Conservation (phyloP, 306 rosid genomes). For the Biancaea sappan region DNA sequence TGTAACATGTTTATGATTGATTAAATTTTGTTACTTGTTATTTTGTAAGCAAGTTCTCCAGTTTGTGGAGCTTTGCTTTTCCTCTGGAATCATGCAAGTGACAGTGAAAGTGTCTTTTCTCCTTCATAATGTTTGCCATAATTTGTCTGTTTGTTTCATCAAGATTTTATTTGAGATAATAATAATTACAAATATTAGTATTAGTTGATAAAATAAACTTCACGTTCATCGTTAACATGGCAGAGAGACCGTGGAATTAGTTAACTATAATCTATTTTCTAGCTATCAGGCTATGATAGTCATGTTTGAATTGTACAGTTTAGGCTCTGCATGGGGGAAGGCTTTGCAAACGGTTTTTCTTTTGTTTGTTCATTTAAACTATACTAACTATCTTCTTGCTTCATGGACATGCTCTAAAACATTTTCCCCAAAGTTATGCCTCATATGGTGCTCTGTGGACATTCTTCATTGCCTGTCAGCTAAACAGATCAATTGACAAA, state of each 20-base stretch:
- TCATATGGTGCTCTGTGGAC: not conserved
- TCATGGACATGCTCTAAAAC: not conserved
- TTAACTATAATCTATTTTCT: not conserved
- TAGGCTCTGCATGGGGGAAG: not conserved
- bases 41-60: not conserved
- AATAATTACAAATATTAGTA: not conserved
- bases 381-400: slow-evolving; percentile 9
- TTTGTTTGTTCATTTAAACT: not conserved
- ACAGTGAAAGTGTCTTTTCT: not conserved
- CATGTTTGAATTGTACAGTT: not conserved
- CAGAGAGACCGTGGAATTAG: not conserved
- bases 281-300: not conserved
- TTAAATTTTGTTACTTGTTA: not conserved
- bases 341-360: not conserved
- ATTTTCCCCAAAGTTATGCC: not conserved
- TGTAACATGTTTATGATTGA: not conserved
- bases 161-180: slow-evolving; percentile 15
- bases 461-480: not conserved
- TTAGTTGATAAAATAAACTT: not conserved
- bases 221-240: not conserved
- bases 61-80: not conserved
- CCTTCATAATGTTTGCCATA: not conserved
- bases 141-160: not conserved
- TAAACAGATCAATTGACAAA: not conserved
- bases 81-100: not conserved